Percentiles rank a stretch among this genome's conserved stretches.
Evolutionary conservation across 805 yeast genomes (phyloP).

Genomic region (Wickerhamiella lipophila): DNA sequence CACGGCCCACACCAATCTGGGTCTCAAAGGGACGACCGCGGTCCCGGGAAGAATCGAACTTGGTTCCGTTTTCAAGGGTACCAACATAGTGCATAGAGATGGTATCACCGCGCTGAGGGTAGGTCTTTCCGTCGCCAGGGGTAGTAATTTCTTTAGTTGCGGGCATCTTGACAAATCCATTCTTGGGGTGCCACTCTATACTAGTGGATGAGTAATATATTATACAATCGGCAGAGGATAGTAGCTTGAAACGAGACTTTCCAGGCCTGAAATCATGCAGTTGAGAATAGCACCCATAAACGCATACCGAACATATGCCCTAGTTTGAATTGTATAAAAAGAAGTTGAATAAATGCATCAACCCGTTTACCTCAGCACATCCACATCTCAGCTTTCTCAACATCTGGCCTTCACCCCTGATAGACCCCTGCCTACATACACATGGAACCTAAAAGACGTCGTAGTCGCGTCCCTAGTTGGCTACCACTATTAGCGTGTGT

Average conservation of each 20-base stretch:
- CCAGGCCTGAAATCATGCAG: too few species aligned
- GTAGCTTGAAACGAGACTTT: too few species aligned
- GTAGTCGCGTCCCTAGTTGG: conserved; percentile 2
- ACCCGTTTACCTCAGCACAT: too few species aligned
- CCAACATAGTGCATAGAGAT: conserved; percentile 95
- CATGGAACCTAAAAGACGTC: conserved; percentile 12
- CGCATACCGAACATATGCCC: too few species aligned
- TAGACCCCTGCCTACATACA: background rate
- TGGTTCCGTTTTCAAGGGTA: conserved; percentile 87
- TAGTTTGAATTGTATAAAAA: too few species aligned
- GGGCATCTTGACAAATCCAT: conserved; percentile 25
- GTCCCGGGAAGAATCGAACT: conserved; percentile 90
- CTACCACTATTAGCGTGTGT: conserved; percentile 3
- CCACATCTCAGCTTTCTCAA: too few species aligned
- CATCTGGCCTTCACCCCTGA: background rate
- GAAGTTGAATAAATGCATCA: too few species aligned
- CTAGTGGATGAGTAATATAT: background rate
- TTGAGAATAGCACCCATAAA: too few species aligned
- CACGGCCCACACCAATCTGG: conserved; percentile 89
- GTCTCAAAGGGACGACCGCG: conserved; percentile 94
- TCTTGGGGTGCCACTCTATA: background rate
- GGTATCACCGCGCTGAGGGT: conserved; percentile 75
- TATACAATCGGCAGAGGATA: background rate
- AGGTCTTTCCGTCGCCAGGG: conserved; percentile 68
- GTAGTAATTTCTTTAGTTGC: conserved; percentile 28